A percentile compares a stretch with the other conserved stretches of the same genome.
phyloP scores from a whole-genome alignment of 1,284 basidiomycete species.

The Heterobasidion parviporum region DNA sequence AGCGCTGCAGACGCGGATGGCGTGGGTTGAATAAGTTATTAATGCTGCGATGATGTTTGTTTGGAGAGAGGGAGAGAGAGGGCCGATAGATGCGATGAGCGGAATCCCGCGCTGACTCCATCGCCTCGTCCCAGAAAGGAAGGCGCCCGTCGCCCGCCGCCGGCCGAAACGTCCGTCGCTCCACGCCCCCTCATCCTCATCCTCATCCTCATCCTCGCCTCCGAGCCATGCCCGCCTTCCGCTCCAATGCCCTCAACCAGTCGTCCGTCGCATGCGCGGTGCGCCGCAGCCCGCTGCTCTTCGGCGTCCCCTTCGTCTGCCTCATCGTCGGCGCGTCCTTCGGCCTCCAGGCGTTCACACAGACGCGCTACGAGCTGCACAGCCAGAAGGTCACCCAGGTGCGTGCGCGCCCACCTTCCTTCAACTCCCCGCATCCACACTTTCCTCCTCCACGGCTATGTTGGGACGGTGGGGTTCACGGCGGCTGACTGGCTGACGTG shows the following conservation, averaged over 20 bases:
- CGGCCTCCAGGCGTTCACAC: constrained; percentile 77
- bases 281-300: constrained; percentile 56
- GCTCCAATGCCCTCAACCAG: constrained; percentile 42
- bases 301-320: constrained; percentile 83
- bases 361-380: constrained; percentile 87
- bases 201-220: not conserved
- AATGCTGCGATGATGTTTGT: not conserved
- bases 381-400: constrained; percentile 73
- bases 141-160: not conserved
- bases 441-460: not conserved
- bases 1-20: not conserved
- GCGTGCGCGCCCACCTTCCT: constrained; percentile 12
- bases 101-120: not conserved
- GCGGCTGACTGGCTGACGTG: not conserved
- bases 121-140: not conserved
- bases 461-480: not conserved
- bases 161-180: not conserved
- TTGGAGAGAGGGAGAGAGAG: not conserved
- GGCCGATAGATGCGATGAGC: not conserved
- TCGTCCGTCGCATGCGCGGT: constrained; percentile 37
- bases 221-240: constrained; percentile 47
- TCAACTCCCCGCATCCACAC: not conserved
- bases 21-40: not conserved
- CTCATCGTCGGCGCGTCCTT: constrained; percentile 88
- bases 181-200: not conserved